Percentiles rank a stretch among this genome's conserved stretches.
Evolutionary conservation across 2,329 filamentous ascomycete genomes (phyloP).

Genomic region (Fusarium foetens): DNA sequence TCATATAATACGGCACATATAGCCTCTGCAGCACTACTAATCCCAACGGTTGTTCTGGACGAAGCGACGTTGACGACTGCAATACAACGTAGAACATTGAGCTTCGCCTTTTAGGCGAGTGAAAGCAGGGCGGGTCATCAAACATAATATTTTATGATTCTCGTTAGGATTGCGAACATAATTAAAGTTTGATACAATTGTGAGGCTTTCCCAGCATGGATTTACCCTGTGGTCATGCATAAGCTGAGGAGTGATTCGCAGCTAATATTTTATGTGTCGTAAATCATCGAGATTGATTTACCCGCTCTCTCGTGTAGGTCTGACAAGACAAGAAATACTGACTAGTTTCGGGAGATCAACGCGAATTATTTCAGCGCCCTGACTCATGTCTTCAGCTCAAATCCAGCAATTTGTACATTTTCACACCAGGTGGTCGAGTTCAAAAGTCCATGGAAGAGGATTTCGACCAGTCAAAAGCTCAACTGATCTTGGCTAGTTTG

Average conservation of each 20-base stretch:
- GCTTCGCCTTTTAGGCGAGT: constrained; percentile 7
- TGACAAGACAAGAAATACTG: constrained; percentile 12
- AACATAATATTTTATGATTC: not conserved
- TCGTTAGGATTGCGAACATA: not conserved
- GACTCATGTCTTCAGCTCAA: constrained; percentile 36
- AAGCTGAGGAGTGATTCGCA: not conserved
- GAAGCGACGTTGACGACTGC: constrained; percentile 22
- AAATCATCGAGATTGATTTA: not conserved
- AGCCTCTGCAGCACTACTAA: constrained; percentile 16
- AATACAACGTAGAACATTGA: constrained; percentile 15
- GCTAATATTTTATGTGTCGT: not conserved
- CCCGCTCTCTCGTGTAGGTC: not conserved
- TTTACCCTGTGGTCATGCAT: not conserved
- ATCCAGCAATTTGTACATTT: constrained; percentile 6
- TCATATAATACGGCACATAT: constrained; percentile 39
- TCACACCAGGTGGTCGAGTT: not conserved
- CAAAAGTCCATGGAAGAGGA: not conserved
- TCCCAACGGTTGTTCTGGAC: not conserved
- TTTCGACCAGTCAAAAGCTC: constrained; percentile 11
- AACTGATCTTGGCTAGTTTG: constrained; percentile 10
- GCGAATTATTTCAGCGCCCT: constrained; percentile 31
- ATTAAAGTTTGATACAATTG: not conserved
- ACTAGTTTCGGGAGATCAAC: constrained; percentile 43
- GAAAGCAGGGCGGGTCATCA: not conserved
- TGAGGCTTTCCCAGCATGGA: not conserved